phyloP scores from a whole-genome alignment of 805 yeast species.

The Kazachstania africana region DNA sequence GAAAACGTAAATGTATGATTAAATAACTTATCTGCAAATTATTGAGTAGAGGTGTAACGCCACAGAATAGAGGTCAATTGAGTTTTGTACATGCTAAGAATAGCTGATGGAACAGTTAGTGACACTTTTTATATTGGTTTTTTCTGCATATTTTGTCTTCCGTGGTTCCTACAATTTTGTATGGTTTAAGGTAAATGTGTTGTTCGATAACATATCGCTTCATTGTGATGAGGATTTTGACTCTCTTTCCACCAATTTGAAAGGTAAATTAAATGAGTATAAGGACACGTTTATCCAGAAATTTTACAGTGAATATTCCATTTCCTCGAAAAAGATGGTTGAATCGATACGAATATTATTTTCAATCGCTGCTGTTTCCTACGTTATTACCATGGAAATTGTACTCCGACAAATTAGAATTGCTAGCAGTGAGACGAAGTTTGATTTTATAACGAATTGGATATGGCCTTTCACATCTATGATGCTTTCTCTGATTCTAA shows the following conservation, averaged over 20 bases:
- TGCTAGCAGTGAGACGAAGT: slow-evolving; percentile 10
- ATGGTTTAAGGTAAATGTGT: slow-evolving; percentile 13
- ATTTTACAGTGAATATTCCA: slow-evolving; percentile 21
- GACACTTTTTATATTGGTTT: not conserved
- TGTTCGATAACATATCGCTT: slow-evolving; percentile 16
- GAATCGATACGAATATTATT: slow-evolving; percentile 15
- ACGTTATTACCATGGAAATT: slow-evolving; percentile 21
- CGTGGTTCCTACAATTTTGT: slow-evolving; percentile 10
- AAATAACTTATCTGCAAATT: too few relatives aligned
- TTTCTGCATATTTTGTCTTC: slow-evolving; percentile 3
- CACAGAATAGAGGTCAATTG: too few relatives aligned
- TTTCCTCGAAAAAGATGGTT: slow-evolving; percentile 15
- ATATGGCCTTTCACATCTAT: slow-evolving; percentile 22
- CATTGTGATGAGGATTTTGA: slow-evolving; percentile 3
- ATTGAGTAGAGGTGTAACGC: too few relatives aligned
- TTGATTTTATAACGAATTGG: slow-evolving; percentile 11
- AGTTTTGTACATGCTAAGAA: too few relatives aligned
- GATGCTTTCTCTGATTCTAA: slow-evolving; percentile 12
- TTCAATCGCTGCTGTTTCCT: slow-evolving; percentile 18
- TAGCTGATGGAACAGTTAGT: too few relatives aligned
- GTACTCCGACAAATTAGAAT: slow-evolving; percentile 23
- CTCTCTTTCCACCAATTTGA: slow-evolving; percentile 5
- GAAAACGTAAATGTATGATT: too few relatives aligned
- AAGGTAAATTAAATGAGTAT: slow-evolving; percentile 5
- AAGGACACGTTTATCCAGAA: slow-evolving; percentile 15